Conservation (phyloP, 1,139 yeast species). For the Taiozyma sp. region DNA sequence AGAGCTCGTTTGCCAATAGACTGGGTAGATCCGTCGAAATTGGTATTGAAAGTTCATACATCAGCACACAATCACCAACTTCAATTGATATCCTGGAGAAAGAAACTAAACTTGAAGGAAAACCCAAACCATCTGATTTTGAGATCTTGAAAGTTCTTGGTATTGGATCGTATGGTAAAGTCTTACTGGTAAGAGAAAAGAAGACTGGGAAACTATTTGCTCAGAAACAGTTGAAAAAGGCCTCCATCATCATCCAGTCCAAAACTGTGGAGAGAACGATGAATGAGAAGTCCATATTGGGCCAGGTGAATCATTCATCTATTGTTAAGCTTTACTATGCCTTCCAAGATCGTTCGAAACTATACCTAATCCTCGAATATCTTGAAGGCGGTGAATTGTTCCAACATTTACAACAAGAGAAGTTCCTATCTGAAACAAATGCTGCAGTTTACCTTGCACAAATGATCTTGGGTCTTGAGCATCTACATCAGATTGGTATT, state of each 20-base stretch:
- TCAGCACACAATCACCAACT: constrained; percentile 6
- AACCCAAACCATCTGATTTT: constrained; percentile 52
- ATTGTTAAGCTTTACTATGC: constrained; percentile 89
- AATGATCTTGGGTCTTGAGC: constrained; percentile 75
- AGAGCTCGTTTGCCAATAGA: constrained; percentile 31
- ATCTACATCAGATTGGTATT: constrained; percentile 77
- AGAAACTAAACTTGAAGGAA: constrained; percentile 3
- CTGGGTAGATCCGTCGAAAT: constrained; percentile 45
- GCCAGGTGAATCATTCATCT: constrained; percentile 75
- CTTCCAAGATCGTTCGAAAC: constrained; percentile 77
- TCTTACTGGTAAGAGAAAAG: constrained; percentile 65
- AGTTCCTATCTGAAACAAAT: constrained; percentile 55
- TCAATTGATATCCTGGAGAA: not conserved
- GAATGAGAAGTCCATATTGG: constrained; percentile 60
- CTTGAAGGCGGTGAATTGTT: constrained; percentile 94
- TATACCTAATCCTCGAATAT: constrained; percentile 78
- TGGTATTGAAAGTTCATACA: constrained; percentile 34
- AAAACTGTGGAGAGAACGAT: constrained; percentile 24
- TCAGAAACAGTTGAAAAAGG: constrained; percentile 84
- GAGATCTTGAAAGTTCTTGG: constrained; percentile 81
- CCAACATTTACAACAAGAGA: constrained; percentile 61
- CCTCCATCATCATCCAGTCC: constrained; percentile 50
- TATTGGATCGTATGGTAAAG: constrained; percentile 90
- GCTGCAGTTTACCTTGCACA: constrained; percentile 86
- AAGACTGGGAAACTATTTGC: constrained; percentile 73